phyloP scores from a whole-genome alignment of 2,329 filamentous ascomycete species.

The Dothiorella sarmentorum region DNA sequence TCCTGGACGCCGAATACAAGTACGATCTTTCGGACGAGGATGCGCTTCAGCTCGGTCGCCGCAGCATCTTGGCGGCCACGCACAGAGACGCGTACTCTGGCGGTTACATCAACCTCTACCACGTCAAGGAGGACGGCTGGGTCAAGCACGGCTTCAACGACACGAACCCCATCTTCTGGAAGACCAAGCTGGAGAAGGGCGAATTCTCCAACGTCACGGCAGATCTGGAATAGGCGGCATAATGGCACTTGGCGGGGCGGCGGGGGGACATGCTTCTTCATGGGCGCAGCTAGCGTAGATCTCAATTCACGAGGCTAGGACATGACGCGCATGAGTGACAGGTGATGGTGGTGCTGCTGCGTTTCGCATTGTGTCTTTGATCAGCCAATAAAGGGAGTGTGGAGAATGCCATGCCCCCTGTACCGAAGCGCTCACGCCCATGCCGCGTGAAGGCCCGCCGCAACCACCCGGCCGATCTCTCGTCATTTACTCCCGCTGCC shows the following conservation, averaged over 20 bases:
- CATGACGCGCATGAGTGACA: neutral
- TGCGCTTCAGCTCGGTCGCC: constrained; percentile 82
- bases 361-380: constrained; percentile 10
- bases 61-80: constrained; percentile 92
- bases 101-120: constrained; percentile 97
- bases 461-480: constrained; percentile 5
- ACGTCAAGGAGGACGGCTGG: constrained; percentile 98
- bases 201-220: constrained; percentile 96
- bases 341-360: constrained; percentile 6
- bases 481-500: constrained; percentile 7
- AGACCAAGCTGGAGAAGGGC: constrained; percentile 96
- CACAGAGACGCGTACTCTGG: constrained; percentile 98
- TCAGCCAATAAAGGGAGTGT: neutral
- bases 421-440: constrained; percentile 8
- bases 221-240: constrained; percentile 54
- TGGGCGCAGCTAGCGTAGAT: constrained; percentile 8
- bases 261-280: neutral
- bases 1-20: constrained; percentile 90
- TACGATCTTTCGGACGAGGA: constrained; percentile 87
- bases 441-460: constrained; percentile 14
- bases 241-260: neutral
- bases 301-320: constrained; percentile 2
- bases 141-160: constrained; percentile 98
- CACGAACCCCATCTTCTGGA: constrained; percentile 99
- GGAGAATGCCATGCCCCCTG: constrained; percentile 1